phyloP scores from a whole-genome alignment of 1,139 yeast species.

The Chernovozyma sophiae-reginae region DNA sequence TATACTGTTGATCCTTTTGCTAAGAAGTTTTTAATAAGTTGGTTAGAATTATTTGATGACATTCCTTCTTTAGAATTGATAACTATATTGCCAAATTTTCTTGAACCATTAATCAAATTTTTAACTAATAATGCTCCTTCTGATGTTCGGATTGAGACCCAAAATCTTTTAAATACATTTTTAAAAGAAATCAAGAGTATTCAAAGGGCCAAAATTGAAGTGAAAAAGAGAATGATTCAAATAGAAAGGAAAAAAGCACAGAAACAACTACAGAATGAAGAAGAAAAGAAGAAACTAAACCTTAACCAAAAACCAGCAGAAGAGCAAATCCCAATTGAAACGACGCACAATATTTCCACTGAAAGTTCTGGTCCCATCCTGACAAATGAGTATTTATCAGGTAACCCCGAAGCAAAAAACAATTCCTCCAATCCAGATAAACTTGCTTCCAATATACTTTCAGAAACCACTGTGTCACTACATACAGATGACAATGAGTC shows the following conservation, averaged over 20 bases:
- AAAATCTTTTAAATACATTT: slow-evolving; percentile 68
- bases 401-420: too few species aligned
- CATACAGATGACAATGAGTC: slow-evolving; percentile 12
- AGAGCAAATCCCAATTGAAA: background rate
- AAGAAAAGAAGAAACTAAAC: slow-evolving; percentile 10
- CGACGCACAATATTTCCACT: background rate
- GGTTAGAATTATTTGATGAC: slow-evolving; percentile 88
- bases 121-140: slow-evolving; percentile 74
- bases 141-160: slow-evolving; percentile 86
- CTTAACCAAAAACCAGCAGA: background rate
- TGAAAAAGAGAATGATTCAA: slow-evolving; percentile 21
- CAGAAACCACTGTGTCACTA: background rate
- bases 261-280: slow-evolving; percentile 9
- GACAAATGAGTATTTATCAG: too few species aligned
- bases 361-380: background rate
- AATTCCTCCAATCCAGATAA: background rate
- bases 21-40: slow-evolving; percentile 83
- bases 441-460: background rate
- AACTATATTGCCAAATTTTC: slow-evolving; percentile 81
- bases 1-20: slow-evolving; percentile 92
- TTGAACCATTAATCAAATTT: slow-evolving; percentile 80
- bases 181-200: slow-evolving; percentile 77
- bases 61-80: slow-evolving; percentile 89
- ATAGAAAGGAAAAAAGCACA: background rate
- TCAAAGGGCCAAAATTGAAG: slow-evolving; percentile 58